Conservation (phyloP, 306 rosid genomes). For the Trifolium dubium region DNA sequence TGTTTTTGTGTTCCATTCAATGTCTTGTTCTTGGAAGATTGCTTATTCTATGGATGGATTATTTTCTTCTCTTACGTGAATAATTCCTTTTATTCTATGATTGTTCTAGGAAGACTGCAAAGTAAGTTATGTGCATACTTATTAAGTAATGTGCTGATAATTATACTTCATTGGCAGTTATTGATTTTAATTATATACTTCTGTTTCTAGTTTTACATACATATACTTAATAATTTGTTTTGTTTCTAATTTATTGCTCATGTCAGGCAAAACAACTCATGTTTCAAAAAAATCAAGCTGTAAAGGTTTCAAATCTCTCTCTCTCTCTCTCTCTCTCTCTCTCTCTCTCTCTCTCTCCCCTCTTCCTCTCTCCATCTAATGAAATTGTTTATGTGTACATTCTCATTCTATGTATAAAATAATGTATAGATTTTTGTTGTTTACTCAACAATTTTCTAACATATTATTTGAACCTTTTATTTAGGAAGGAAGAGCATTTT, state of each 20-base stretch:
- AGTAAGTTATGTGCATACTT: constrained; percentile 6
- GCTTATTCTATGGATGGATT: neutral
- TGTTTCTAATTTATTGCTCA: constrained; percentile 26
- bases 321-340: neutral
- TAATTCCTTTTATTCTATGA: neutral
- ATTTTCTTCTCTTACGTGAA: neutral
- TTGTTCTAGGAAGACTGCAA: neutral
- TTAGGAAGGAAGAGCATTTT: constrained; percentile 65
- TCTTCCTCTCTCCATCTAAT: neutral
- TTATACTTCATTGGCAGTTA: neutral
- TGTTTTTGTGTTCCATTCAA: neutral
- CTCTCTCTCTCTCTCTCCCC: neutral
- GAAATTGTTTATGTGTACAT: constrained; percentile 18
- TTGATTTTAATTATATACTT: constrained; percentile 20
- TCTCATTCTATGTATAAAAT: constrained; percentile 33
- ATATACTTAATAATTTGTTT: constrained; percentile 20
- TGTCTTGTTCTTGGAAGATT: neutral
- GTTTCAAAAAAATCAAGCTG: constrained; percentile 45
- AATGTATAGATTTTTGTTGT: constrained; percentile 6
- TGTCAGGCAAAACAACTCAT: constrained; percentile 43
- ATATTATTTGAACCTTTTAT: constrained; percentile 38
- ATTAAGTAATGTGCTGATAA: constrained; percentile 22
- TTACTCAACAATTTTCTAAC: constrained; percentile 15
- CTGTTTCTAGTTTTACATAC: constrained; percentile 31
- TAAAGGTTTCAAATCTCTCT: constrained; percentile 56